Base-by-base conservation (phyloP, 1,139 yeast species). In the Diutina neorugosa region DNA sequence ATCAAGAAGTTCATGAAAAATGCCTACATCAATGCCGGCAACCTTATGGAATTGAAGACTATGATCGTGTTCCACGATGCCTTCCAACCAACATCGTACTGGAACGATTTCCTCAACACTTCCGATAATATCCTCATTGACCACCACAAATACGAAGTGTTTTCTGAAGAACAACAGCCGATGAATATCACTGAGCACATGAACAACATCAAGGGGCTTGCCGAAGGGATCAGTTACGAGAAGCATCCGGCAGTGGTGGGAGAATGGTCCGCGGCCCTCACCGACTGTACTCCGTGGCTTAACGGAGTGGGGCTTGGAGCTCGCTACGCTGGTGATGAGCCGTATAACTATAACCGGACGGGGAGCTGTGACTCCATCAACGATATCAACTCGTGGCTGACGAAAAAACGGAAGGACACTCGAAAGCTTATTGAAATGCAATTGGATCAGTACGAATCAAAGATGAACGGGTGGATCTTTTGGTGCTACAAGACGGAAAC, bases 401-500 rank as follows among this genome's bases (percentile, higher is more conserved):
- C 59, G 55, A 56, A 41, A 59, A 69, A 54, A 67, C 78, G 57
- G 68, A 80, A 64, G 66, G 68, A 66, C 71, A 73, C 65, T 64
- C 77, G 65, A 74, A 80, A 66, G 73, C 79, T 58, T 77, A 59
- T 70, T 25, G 74, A 70, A 57, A 68, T 69, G 59, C 74, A 70
- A 55, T 63, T 80, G 60, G 76, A 77, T 55, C 70, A 77, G 20
- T 79, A 76, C 60, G 63, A 65, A n/a, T 52, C 59, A 27, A 58
- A 66, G 53, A 65, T 72, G 42, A 69, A 69, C 5, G 87, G 87
- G 2, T 82, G 85, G 85, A 78, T 80, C 40, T 82, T 82, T 61
- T 82, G 87, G 88, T 79, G 82, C 62, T 82, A 78, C 73, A 82
- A 82, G 65, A 81, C 86, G 2, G 87, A 82, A 61, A 68, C 67